Evolutionary conservation across 495 filamentous ascomycete genomes (phyloP).

Genomic region (Aspergillus baeticus): DNA sequence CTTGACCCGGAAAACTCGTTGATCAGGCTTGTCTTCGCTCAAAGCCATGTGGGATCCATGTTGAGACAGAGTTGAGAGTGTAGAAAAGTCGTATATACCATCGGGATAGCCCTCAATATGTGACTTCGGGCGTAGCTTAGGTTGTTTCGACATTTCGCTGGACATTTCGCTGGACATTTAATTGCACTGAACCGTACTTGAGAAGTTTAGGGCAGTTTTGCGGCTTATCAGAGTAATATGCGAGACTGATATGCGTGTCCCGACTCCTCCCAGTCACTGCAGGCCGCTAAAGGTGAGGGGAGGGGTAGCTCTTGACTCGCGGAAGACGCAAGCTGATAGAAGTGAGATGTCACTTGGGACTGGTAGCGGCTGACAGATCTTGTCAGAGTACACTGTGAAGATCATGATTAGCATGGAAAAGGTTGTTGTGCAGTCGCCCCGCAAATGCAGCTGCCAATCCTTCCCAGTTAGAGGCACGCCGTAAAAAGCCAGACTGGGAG

Average conservation of each 20-base stretch:
- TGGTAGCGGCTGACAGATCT: slow-evolving; percentile 20
- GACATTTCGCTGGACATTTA: slow-evolving; percentile 28
- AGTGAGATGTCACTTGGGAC: slow-evolving; percentile 16
- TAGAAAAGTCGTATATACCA: slow-evolving; percentile 35
- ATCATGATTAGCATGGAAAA: slow-evolving; percentile 21
- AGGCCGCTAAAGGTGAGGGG: slow-evolving; percentile 16
- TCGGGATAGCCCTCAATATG: slow-evolving; percentile 38
- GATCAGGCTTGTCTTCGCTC: slow-evolving; percentile 41
- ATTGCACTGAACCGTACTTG: neutral
- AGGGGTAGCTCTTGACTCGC: slow-evolving; percentile 17
- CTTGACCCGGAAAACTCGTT: slow-evolving; percentile 49
- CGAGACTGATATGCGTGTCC: slow-evolving; percentile 7
- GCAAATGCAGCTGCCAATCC: slow-evolving; percentile 20
- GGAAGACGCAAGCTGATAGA: slow-evolving; percentile 17
- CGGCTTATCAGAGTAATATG: neutral
- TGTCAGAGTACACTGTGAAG: slow-evolving; percentile 15
- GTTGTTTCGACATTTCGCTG: slow-evolving; percentile 40
- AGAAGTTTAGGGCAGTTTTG: neutral
- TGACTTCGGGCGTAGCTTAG: slow-evolving; percentile 43
- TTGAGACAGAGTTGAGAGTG: slow-evolving; percentile 33
- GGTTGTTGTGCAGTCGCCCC: slow-evolving; percentile 21
- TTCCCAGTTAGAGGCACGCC: slow-evolving; percentile 21
- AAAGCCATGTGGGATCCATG: slow-evolving; percentile 30
- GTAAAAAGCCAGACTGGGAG: slow-evolving; percentile 15
- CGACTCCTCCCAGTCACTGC: slow-evolving; percentile 15